These are phyloP conservation scores for Colletotrichum ledebouriae DNA, from an alignment of 2,329 filamentous ascomycete species.

Conservation along the genomic window DNA sequence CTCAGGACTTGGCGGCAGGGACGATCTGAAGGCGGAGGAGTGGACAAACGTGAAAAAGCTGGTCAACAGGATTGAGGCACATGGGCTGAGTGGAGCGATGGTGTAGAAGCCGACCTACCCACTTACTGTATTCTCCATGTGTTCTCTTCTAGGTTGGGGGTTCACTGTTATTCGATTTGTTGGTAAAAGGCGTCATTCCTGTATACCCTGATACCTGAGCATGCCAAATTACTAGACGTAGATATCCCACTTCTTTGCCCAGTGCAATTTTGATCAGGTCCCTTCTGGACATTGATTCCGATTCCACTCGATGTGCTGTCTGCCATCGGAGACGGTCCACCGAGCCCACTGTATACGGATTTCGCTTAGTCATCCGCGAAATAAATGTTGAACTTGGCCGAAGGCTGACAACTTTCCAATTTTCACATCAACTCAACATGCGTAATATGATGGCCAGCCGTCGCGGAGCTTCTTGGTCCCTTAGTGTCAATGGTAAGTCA, in stretches of 20 bases:
- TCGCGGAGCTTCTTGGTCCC: neutral
- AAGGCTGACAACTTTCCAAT: constrained; percentile 17
- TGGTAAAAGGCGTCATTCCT: constrained; percentile 38
- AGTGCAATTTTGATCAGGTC: too few species aligned
- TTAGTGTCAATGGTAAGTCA: constrained; percentile 34
- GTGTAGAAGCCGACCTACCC: constrained; percentile 43
- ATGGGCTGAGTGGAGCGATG: constrained; percentile 64
- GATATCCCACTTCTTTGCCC: neutral
- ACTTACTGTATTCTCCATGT: constrained; percentile 40
- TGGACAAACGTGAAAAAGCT: constrained; percentile 95
- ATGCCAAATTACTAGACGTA: constrained; percentile 25
- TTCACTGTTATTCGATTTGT: constrained; percentile 38
- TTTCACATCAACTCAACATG: neutral
- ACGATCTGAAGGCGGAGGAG: constrained; percentile 86
- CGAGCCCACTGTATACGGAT: neutral
- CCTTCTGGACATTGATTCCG: neutral
- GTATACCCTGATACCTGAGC: constrained; percentile 41
- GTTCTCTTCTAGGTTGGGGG: constrained; percentile 45
- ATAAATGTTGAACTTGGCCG: constrained; percentile 21
- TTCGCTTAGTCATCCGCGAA: constrained; percentile 29
- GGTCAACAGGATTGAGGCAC: constrained; percentile 79
- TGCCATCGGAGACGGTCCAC: neutral
- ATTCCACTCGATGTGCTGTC: neutral
- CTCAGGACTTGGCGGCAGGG: constrained; percentile 83
- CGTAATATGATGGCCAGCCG: neutral